phyloP scores from a whole-genome alignment of 1,284 basidiomycete genomes.

The Pseudozyma sp. region DNA sequence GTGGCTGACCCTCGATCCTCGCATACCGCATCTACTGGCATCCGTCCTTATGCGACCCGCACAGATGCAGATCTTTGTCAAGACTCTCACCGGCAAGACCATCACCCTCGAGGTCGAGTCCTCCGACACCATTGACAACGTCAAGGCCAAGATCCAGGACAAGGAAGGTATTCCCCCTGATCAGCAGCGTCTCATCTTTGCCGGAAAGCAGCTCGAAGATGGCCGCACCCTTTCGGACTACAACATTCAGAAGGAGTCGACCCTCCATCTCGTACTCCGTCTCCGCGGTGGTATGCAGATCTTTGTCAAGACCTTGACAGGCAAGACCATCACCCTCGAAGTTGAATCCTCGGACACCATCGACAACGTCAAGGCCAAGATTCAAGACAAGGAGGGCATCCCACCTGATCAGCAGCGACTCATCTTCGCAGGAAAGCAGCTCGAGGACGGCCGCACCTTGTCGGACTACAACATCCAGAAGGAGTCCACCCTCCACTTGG shows the following conservation, averaged over 20 bases:
- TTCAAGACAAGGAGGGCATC: conserved; percentile 69
- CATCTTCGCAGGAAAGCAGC: conserved; percentile 72
- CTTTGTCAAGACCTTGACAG: conserved; percentile 80
- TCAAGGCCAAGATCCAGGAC: conserved; percentile 71
- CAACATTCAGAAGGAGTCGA: conserved; percentile 99
- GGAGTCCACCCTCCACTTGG: conserved; percentile 65
- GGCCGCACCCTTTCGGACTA: conserved; percentile 65
- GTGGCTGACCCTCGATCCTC: conserved; percentile 1
- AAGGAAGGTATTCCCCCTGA: conserved; percentile 67
- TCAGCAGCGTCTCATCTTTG: conserved; percentile 66
- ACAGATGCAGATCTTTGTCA: conserved; percentile 58
- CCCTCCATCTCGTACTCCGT: conserved; percentile 93
- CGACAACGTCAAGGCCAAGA: conserved; percentile 77
- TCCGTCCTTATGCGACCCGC: not conserved
- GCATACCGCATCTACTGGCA: not conserved
- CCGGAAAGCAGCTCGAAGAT: conserved; percentile 67
- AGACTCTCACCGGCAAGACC: conserved; percentile 68
- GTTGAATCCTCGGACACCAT: conserved; percentile 92
- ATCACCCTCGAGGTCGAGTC: conserved; percentile 69
- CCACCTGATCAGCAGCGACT: conserved; percentile 71
- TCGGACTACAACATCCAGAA: conserved; percentile 70
- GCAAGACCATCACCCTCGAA: conserved; percentile 95
- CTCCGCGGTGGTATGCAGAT: conserved; percentile 76
- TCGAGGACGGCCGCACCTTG: conserved; percentile 71
- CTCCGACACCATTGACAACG: conserved; percentile 75